These are phyloP conservation scores for Amauroascus niger DNA, from an alignment of 2,329 filamentous ascomycete genomes.

Conservation along the genomic window DNA sequence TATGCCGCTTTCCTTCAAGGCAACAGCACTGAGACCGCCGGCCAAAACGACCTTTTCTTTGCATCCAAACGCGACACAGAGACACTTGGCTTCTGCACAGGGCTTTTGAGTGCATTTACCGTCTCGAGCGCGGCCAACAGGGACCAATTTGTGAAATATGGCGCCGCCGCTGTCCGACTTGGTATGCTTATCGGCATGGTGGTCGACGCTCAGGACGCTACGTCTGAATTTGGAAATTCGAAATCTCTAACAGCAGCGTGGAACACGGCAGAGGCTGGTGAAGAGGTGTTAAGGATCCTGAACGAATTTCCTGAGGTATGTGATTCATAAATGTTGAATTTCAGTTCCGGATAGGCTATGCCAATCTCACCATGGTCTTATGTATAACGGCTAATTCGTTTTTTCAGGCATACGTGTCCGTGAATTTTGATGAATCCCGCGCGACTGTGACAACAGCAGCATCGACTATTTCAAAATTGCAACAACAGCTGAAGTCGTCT, in stretches of 20 bases:
- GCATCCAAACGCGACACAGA: constrained; percentile 14
- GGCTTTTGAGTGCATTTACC: constrained; percentile 33
- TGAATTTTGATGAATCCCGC: constrained; percentile 31
- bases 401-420: constrained; percentile 31
- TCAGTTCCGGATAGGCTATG: not conserved
- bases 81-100: constrained; percentile 35
- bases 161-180: constrained; percentile 32
- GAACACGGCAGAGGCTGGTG: constrained; percentile 5
- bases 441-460: constrained; percentile 30
- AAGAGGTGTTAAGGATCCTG: constrained; percentile 21
- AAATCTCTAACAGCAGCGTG: constrained; percentile 20
- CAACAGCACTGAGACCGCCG: not conserved
- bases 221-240: constrained; percentile 17
- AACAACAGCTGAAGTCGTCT: constrained; percentile 20
- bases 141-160: constrained; percentile 28
- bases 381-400: not conserved
- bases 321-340: not conserved
- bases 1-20: constrained; percentile 23
- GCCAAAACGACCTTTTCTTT: not conserved
- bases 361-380: not conserved
- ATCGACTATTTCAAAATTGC: constrained; percentile 15
- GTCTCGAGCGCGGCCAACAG: constrained; percentile 25
- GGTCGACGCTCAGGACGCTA: constrained; percentile 30
- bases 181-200: constrained; percentile 32
- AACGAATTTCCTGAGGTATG: constrained; percentile 17